Evolutionary conservation across 176 grass and related monocot genomes (phyloP), one percentile per base, ranked within the genome.

Genomic region (Carex pumila): DNA sequence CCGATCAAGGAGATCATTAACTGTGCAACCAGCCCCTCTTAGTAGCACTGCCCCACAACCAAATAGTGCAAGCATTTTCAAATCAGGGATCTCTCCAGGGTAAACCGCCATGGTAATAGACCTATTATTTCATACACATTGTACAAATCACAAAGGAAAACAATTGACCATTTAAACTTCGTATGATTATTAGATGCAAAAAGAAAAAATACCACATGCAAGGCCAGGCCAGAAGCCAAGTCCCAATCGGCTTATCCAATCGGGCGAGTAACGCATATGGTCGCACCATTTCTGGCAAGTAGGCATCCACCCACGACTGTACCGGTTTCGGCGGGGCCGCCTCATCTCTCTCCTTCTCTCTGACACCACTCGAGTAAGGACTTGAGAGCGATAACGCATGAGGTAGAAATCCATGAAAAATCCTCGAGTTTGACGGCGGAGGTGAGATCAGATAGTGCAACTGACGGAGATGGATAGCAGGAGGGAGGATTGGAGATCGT

Each of bases 261-360:
- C 92, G 88, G 14, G 92, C 92, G n/a, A 94, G 92, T 63, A 89
- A 87, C 3, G 90, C 94, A 85, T 97, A 94, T 0, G 94, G 92
- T 3, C 85, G 87, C 39, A 85, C 83, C 60, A 83, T 87, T 71
- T 83, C 65, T 1, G 92, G 94, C 59, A 97, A 63, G 87, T 85
- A 97, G 37, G 41, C 60, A 19, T 94, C 85, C 61, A 92, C 75
- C 92, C 94, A 97, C n/a, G 92, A 87, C 37, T 39, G 71, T 43
- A 22, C 18, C 13, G 56, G 22, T 19, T 30, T 15, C 29, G 32
- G 3, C 49, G 34, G 12, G 3, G 7, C 6, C 56, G 30, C 47
- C 49, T 22, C 31, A 52, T 79, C 72, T 43, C 60, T 53, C 37
- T 63, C 12, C 61, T 91, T 84, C 71, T 72, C 64, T 65, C 29